These are phyloP conservation scores for Calonectria pteridis DNA, from an alignment of 2,329 filamentous ascomycete genomes.

Conservation along the genomic window DNA sequence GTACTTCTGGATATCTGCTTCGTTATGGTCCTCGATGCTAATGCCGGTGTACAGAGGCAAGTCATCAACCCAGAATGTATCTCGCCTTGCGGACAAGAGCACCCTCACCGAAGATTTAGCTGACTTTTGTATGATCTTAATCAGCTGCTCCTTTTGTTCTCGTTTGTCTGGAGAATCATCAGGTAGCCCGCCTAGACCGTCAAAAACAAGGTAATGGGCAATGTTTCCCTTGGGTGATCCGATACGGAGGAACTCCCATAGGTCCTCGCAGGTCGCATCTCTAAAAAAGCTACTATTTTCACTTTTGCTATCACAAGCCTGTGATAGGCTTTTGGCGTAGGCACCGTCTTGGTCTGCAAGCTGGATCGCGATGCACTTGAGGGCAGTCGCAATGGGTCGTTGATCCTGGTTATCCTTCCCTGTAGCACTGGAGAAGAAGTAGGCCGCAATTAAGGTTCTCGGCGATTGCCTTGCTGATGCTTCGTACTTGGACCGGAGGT, in stretches of 20 bases:
- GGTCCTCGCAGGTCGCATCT: not conserved
- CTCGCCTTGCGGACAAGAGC: not conserved
- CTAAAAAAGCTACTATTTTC: not conserved
- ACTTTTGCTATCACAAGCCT: not conserved
- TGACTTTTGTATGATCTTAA: not conserved
- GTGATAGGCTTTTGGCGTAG: not conserved
- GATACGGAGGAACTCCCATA: not conserved
- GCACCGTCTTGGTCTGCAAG: not conserved
- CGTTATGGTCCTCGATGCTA: not conserved
- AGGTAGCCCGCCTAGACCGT: not conserved
- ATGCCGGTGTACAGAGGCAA: not conserved
- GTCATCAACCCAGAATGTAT: not conserved
- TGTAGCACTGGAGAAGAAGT: not conserved
- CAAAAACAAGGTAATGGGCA: not conserved
- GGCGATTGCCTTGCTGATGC: not conserved
- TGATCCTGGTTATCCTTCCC: not conserved
- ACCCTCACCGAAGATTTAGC: not conserved
- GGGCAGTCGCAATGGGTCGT: not conserved
- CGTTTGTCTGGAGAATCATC: not conserved
- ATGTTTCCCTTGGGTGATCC: not conserved
- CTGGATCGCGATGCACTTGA: not conserved
- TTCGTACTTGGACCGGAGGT: not conserved
- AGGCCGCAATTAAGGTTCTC: not conserved
- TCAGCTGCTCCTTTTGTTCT: not conserved
- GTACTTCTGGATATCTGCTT: not conserved